Conservation (phyloP, 2,329 filamentous ascomycete genomes). For the Colletotrichum scovillei region DNA sequence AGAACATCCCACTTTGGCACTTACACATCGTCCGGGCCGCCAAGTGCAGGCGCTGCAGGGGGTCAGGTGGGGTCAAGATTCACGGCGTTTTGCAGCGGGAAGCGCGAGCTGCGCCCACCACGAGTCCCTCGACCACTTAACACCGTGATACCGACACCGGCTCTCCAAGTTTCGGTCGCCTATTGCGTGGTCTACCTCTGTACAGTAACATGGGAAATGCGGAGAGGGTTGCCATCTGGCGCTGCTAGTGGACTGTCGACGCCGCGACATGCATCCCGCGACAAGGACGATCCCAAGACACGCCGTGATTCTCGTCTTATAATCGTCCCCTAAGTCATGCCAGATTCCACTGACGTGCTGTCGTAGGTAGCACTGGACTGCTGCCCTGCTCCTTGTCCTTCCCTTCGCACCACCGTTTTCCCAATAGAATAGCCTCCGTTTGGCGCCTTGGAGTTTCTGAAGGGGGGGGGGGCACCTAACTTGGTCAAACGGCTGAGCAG, state of each 20-base stretch:
- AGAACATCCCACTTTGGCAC: constrained; percentile 17
- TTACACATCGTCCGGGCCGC: constrained; percentile 16
- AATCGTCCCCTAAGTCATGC: constrained; percentile 29
- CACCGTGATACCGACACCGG: constrained; percentile 25
- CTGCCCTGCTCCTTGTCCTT: background rate
- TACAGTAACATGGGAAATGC: background rate
- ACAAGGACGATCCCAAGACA: constrained; percentile 35
- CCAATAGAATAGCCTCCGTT: constrained; percentile 16
- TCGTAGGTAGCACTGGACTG: background rate
- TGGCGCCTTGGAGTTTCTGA: background rate
- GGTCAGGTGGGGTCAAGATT: constrained; percentile 24
- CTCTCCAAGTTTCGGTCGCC: constrained; percentile 8
- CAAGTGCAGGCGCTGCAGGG: constrained; percentile 21
- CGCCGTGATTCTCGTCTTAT: constrained; percentile 29
- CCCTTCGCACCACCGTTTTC: constrained; percentile 15
- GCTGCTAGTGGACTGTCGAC: constrained; percentile 13
- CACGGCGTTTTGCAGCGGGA: constrained; percentile 2
- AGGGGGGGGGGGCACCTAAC: background rate
- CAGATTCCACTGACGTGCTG: constrained; percentile 25
- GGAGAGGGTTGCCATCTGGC: background rate
- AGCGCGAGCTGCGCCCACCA: constrained; percentile 23
- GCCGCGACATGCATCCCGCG: constrained; percentile 15
- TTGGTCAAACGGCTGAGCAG: constrained; percentile 8
- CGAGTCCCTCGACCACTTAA: background rate
- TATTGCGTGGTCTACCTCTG: background rate